Evolutionary conservation across 345 rosid species (phyloP), one percentile per base, ranked within the genome.

Genomic region (Conringia planisiliqua): DNA sequence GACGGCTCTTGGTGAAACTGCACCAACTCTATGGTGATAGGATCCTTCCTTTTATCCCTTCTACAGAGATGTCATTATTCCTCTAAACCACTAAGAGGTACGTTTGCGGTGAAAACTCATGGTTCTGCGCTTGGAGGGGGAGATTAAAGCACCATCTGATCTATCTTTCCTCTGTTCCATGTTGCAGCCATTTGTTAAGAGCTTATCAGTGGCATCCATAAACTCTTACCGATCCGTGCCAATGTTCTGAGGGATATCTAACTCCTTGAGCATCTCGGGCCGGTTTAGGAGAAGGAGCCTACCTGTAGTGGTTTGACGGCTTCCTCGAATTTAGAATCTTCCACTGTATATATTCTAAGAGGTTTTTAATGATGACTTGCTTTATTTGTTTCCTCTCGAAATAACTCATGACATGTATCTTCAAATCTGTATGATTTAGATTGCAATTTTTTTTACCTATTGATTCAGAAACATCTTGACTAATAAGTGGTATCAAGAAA

Each of bases 11-110:
- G 44, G 88, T 81, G 52, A 81, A 88, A 39, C 73, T 89, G 43
- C 86, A 83, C 57, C 93, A 92, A 69, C 76, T 83, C 71, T 90
- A 86, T 72, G 96, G 97, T 42, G 96, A 95, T 62, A 76, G 84
- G 47, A 82, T 87, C 64, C 83, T 90, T 27, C 82, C 93, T 57
- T 92, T 88, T 76, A 80, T 92, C 63, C 97, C 99, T 50, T 81
- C 87, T 52, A 86, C 96, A 14, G 97, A 92, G 78, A 79, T 85
- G 97, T 82, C 84, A 42, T 40, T 90, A 57, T 92, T 95, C 81
- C 71, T 95, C 47, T 92, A 70, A 50, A 84, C 70, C 54, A 52
- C 39, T 47, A 58, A 59, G 72, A 54, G 70, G 73, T 72, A 55
- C 32, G 29, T 48, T 61, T 44, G 44, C n/a, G 1, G 27, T 18